phyloP scores from a whole-genome alignment of 306 rosid genomes.

The Vicia sativa region DNA sequence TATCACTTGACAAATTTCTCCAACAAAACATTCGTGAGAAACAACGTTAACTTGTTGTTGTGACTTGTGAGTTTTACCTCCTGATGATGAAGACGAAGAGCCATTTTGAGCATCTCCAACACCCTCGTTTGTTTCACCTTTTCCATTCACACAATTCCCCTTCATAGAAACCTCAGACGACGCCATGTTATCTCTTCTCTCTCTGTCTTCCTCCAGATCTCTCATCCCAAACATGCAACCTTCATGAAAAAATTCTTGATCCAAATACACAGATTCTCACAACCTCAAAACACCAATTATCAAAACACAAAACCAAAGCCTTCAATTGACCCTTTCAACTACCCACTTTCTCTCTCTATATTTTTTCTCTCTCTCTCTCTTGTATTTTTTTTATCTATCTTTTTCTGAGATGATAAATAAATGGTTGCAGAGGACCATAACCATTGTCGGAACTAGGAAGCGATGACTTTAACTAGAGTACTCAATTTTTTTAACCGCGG shows the following conservation, averaged over 20 bases:
- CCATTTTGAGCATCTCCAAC: conserved; percentile 49
- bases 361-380: background rate
- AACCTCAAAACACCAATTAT: conserved; percentile 24
- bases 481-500: conserved; percentile 69
- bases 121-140: conserved; percentile 46
- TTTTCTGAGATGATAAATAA: conserved; percentile 26
- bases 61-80: conserved; percentile 40
- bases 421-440: conserved; percentile 41
- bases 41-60: background rate
- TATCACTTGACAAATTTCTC: background rate
- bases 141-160: conserved; percentile 55
- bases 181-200: conserved; percentile 45
- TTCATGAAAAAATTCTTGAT: conserved; percentile 11
- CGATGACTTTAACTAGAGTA: conserved; percentile 50
- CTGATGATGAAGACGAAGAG: conserved; percentile 39
- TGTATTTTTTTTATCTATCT: background rate
- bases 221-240: conserved; percentile 28
- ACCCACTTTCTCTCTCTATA: background rate
- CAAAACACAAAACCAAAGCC: conserved; percentile 6
- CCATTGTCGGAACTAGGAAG: conserved; percentile 55
- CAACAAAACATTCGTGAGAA: background rate
- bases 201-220: conserved; percentile 55
- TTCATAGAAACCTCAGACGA: conserved; percentile 68
- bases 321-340: conserved; percentile 33
- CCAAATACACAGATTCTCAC: too few species aligned